Evolutionary conservation across 176 grass and related monocot genomes (phyloP), one percentile per base, ranked within the genome.

Genomic region (Thinopyrum elongatum): DNA sequence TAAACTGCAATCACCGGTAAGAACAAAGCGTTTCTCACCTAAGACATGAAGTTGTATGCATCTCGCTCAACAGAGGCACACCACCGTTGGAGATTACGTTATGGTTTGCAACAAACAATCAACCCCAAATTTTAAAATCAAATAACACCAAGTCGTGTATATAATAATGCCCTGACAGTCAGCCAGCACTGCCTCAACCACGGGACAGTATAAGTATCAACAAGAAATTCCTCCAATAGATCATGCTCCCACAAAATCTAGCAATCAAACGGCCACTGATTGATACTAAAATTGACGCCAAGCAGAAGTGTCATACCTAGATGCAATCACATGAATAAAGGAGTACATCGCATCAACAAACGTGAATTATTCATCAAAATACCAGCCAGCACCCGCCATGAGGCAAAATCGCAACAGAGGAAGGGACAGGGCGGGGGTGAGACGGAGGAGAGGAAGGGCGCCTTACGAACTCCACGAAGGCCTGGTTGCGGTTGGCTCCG

Each of bases 381-480:
- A 66, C 1, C 65, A 82, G 23, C 22, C 25, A 33, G 30, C 11
- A 14, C 19, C 41, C 14, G 29, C 34, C 15, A 68, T 8, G 6
- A 64, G 47, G 22, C 51, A 49, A 31, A 44, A 55, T 81, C 16
- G 13, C 67, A 35, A 23, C n/a, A 16, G 73, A 5, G 23, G 44
- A 38, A 8, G 26, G 22, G 31, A 42, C 47, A 61, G 14, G 19
- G 65, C 15, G 4, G 67, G 14, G 7, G 23, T 47, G 6, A 4
- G 47, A 8, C 1, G 47, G 15, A 34, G 17, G 35, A 22, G 28
- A 62, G 7, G 2, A 27, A n/a, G 78, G 35, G 38, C 17, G 76
- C 86, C 91, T 88, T 90, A 98, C 96, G 42, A 98, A 95, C 80
- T 98, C 96, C 36, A 98, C 96, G 68, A 98, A 98, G 75, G 93